Conservation (phyloP, 169 alveolate genomes). For the Plasmodium coatneyi region DNA sequence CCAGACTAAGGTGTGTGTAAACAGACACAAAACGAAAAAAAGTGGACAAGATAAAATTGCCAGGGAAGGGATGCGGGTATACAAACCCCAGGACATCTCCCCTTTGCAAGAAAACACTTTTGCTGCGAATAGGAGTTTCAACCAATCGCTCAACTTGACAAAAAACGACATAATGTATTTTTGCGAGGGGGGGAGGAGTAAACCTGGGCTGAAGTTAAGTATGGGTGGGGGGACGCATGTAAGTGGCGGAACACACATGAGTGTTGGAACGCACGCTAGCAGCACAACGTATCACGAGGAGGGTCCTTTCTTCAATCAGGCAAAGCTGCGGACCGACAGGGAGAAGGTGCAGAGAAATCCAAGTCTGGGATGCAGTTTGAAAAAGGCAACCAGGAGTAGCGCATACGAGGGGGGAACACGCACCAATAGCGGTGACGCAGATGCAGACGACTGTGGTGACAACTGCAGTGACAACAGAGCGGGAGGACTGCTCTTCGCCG, state of each 20-base stretch:
- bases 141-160: conserved; percentile 22
- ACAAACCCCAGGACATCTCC: neutral
- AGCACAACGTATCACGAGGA: neutral
- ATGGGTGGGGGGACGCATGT: neutral
- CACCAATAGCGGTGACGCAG: neutral
- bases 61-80: neutral
- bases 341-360: neutral
- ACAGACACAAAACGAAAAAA: conserved; percentile 2
- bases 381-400: neutral
- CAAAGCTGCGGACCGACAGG: conserved; percentile 9
- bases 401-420: neutral
- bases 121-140: neutral
- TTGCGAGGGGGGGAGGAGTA: conserved; percentile 6
- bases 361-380: conserved; percentile 17
- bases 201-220: neutral
- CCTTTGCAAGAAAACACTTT: conserved; percentile 6
- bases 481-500: conserved; percentile 15
- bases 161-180: conserved; percentile 15
- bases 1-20: neutral
- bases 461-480: neutral
- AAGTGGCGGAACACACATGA: neutral
- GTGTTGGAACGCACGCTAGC: neutral
- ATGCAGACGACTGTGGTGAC: neutral
- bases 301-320: conserved; percentile 12
- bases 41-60: neutral